Evolutionary conservation across 108 stramenopile species (phyloP), one percentile per base, ranked within the genome.

Genomic region (Skeletonema grethae): DNA sequence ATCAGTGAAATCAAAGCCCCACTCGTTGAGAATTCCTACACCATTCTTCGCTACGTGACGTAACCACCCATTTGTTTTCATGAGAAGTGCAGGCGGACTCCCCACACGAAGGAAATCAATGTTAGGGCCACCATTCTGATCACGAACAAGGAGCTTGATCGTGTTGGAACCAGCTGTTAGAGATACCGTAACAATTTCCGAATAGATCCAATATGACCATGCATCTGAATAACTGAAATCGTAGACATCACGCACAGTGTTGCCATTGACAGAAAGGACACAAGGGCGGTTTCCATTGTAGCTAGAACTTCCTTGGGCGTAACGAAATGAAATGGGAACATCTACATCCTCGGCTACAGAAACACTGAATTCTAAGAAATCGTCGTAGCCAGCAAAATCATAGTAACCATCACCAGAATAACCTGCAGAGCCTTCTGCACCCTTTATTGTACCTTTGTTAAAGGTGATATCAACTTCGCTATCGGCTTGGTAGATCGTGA

Each of bases 71-170:
- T 79, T 79, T n/a, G 38, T 80, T 43, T 70, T 80, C 30, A 81
- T 56, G 24, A 76, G 57, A 3, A 72, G 56, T 20, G 80, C 80
- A 18, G 80, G 70, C 43, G 75, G 77, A 46, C 77, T 78, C 7
- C 82, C 82, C 4, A 82, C 16, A 11, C 82, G 30, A 53, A 82
- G 53, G 60, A 78, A 77, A 69, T 82, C 82, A 53, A 82, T 82
- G 20, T 78, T 78, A 2, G 82, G 75, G 9, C 75, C 75, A 11
- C 63, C 80, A 46, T 66, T 34, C 63, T 70, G 68, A 18, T 70
- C 62, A 0, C 25, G 35, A 30, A 81, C 59, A 13, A 57, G 15
- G 35, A 82, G 66, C 61, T 69, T 75, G 72, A 82, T 62, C 1
- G 61, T 74, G 34, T 82, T 82, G 16, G 20, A 12, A 1, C 82